Evolutionary conservation across 768 basidiomycete genomes (phyloP), one percentile per base, ranked within the genome.

Genomic region (Boletus coccyginus): DNA sequence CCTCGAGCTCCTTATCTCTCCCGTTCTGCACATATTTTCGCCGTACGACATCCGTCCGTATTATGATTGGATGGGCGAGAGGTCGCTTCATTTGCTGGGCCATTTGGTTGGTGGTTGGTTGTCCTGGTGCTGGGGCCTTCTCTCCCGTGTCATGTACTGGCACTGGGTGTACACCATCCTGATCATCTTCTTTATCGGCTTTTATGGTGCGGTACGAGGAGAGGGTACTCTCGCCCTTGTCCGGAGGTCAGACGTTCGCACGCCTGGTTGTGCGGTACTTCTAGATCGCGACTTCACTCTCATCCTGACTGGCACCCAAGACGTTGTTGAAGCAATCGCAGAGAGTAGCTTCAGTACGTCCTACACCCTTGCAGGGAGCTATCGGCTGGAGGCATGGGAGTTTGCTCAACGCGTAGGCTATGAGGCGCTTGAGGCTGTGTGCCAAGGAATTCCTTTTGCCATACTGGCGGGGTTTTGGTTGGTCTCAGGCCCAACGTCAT

Each of bases 141-240:
- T 45, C 6, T n/a, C 31, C 27, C 27, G 27, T 27, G 27, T 11
- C 14, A 16, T 3, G 14, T 5, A 33, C 29, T n/a, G n/a, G n/a
- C 40, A 47, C 17, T 44, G 35, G 35, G 13, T 27, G 17, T 0
- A 17, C 8, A 5, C 2, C 11, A 16, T 32, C 17, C 1, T 1
- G 7, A 9, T 6, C 42, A 31, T 24, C 21, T 21, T 19, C 33
- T 1, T 3, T 29, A 12, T 43, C 35, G 29, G 17, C 49, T 0
- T 2, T 8, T 56, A 50, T 40, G 48, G 31, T 14, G 13, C 32
- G 3, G 1, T 51, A 39, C 32, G 13, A 17, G 55, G 54, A 39
- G 55, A 56, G 4, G 40, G 45, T 16, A 44, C 31, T 27, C 39
- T 58, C n/a, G 43, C 13, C 17, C 57, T 61, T 39, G 24, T 55